Evolutionary conservation across 345 rosid species (phyloP), one percentile per base, ranked within the genome.

Genomic region (Turritis glabra): DNA sequence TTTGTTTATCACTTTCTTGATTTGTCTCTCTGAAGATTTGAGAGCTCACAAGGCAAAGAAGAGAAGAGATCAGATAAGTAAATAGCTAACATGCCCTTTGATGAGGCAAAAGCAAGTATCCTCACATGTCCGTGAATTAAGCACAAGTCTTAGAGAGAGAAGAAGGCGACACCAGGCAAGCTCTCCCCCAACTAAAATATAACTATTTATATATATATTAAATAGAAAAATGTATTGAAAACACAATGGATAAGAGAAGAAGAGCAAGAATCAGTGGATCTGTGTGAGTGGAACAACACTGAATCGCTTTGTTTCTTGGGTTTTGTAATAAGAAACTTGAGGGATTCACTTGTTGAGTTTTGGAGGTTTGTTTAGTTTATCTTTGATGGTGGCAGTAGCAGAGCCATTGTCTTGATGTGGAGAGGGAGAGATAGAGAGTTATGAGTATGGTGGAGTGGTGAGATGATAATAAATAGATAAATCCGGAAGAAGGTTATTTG

Each of bases 71-170:
- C 80, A 78, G 66, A 73, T 78, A 81, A 78, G 66, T 77, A 70
- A 15, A 78, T 76, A 77, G 79, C 77, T 74, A 71, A 75, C 78
- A 82, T 70, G 78, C 56, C 79, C 71, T 48, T 37, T 32, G 72
- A 71, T 76, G 80, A 75, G 80, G 83, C 79, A 78, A 73, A 80
- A 78, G 76, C 60, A 57, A 72, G 79, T 74, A 82, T 78, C 79
- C 74, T 78, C 78, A 78, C 81, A 78, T 78, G 78, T 67, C 77
- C 77, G 72, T 72, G 29, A 66, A 72, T 72, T 78, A 72, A 50
- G 78, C 65, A 72, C 65, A 66, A 64, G 52, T 64, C 44, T 69
- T 41, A 71, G 43, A 58, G 57, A 77, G 70, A 78, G 70, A 67
- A 61, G 74, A 40, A 66, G 77, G 46, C 63, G 73, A 77, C 77